Evolutionary conservation across 768 basidiomycete genomes (phyloP), one percentile per base, ranked within the genome.

Genomic region (Amanita rubescens): DNA sequence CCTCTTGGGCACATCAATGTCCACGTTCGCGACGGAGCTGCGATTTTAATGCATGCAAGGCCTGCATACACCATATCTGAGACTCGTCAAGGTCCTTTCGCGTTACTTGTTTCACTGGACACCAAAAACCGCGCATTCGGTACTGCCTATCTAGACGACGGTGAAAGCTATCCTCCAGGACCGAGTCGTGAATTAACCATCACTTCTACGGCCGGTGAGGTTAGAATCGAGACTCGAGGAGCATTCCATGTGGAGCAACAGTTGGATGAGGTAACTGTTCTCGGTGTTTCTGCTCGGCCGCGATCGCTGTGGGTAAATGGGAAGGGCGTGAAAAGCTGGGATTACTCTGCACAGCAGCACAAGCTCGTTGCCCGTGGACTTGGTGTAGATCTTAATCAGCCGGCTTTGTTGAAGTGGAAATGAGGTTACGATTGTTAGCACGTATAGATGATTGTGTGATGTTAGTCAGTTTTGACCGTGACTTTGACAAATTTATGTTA

Each of bases 1-100:
- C 86, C 87, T 3, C 78, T 90, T 2, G 75, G 82, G n/a, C 82
- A 87, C 61, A 89, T 90, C 66, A 84, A 84, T 55, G 82, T 89
- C 22, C 86, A 89, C 62, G 65, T 90, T 54, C 79, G 87, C n/a
- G 80, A 82, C 54, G 80, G 82, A 22, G 74, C 84, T 15, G 80
- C 80, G 27, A 64, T 90, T 10, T 75, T 90, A 17, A 63, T 87
- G 37, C 80, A 90, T 61, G 68, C 76, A 9, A 57, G 72, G 49
- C 84, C 87, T 8, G 81, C 67, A 1, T 87, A 88, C 65, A 90
- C 86, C 1, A 75, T 80, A 57, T 74, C 77, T 49, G 85, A 85
- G 63, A 88, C 87, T 0, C 74, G 77, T 3, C 66, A 76, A 39
- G 78, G 78, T 0, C 80, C 84, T 0, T 89, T 79, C 65, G 71